These are phyloP conservation scores for Colletotrichum sp. DNA, from an alignment of 2,329 filamentous ascomycete genomes.

Conservation along the genomic window DNA sequence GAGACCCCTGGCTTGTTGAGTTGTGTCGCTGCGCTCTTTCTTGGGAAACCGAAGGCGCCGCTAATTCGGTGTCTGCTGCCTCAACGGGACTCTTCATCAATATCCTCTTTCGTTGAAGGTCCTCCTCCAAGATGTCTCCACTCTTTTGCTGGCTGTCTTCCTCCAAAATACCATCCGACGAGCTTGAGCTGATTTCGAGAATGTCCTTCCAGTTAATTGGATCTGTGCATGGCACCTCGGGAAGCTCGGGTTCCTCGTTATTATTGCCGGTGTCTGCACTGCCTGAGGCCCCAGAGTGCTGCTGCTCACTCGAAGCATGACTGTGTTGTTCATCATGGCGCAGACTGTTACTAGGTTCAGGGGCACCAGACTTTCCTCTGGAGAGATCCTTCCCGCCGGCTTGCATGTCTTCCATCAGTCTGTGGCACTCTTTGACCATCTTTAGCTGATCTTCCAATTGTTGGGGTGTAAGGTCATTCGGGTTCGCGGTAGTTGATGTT, in stretches of 20 bases:
- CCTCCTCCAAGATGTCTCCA: not conserved
- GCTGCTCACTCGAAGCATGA: not conserved
- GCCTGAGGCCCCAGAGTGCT: not conserved
- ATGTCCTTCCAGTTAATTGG: not conserved
- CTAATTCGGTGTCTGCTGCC: not conserved
- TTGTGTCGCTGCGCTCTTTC: not conserved
- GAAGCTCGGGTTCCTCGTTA: not conserved
- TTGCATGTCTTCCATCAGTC: not conserved
- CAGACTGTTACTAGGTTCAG: not conserved
- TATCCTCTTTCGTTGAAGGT: not conserved
- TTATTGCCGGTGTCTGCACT: not conserved
- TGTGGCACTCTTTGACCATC: not conserved
- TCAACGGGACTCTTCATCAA: slow-evolving; percentile 3
- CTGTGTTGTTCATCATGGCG: not conserved
- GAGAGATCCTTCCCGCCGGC: not conserved
- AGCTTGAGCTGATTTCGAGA: not conserved
- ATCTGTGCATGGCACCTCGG: not conserved
- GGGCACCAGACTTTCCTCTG: not conserved
- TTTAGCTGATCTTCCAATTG: not conserved
- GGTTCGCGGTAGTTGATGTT: not conserved
- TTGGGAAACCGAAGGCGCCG: not conserved
- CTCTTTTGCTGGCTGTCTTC: not conserved
- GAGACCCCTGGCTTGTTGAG: not conserved
- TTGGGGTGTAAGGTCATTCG: not conserved
- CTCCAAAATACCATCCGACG: not conserved